A percentile compares a stretch with the other conserved stretches of the same genome.
Evolutionary conservation across 78 protist species (phyloP).

Genomic region (Emiliania huxleyi): DNA sequence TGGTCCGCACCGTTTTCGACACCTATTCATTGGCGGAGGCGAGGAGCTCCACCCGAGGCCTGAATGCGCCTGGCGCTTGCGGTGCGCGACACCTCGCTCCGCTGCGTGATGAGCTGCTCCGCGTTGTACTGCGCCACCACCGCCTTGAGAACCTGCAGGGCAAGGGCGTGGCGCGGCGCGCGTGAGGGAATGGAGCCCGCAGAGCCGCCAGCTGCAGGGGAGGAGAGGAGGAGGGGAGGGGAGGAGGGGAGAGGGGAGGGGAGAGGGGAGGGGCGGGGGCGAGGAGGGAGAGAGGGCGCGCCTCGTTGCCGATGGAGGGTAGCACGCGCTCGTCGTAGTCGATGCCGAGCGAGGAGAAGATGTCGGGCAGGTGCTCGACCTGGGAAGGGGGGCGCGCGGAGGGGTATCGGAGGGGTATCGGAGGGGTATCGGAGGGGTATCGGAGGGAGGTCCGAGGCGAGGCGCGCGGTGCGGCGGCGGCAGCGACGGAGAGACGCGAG

Average conservation of each 20-base stretch:
- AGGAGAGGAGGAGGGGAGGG: background rate
- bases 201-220: background rate
- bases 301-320: slow-evolving; percentile 37
- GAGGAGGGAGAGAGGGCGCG: background rate
- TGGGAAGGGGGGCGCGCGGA: too few species aligned
- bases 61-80: too few species aligned
- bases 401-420: too few species aligned
- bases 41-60: too few species aligned
- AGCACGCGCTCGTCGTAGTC: slow-evolving; percentile 61
- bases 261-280: too few species aligned
- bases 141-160: slow-evolving; percentile 33
- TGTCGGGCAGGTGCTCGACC: slow-evolving; percentile 22
- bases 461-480: too few species aligned
- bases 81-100: slow-evolving; percentile 74
- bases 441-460: too few species aligned
- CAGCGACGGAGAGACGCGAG: too few species aligned
- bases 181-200: background rate
- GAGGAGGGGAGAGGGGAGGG: background rate
- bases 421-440: too few species aligned
- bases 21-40: too few species aligned
- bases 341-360: slow-evolving; percentile 50
- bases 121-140: slow-evolving; percentile 79
- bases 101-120: slow-evolving; percentile 74
- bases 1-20: slow-evolving; percentile 31
- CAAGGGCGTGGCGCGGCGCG: background rate